phyloP scores from a whole-genome alignment of 345 rosid species.

The Trapa incisa region DNA sequence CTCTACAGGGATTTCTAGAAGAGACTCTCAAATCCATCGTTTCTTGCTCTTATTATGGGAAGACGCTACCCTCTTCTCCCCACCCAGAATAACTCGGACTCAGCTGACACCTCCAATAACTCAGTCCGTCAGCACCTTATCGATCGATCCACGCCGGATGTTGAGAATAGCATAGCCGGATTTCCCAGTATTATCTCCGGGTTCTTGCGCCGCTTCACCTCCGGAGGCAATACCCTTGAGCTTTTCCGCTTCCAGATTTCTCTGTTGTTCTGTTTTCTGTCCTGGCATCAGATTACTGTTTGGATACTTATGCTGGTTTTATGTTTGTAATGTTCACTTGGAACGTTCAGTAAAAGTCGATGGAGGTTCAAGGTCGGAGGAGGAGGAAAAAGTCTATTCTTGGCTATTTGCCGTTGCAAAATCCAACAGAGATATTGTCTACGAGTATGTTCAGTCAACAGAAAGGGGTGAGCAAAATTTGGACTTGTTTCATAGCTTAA shows the following conservation, averaged over 20 bases:
- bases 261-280: background rate
- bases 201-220: slow-evolving; percentile 22
- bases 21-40: background rate
- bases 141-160: slow-evolving; percentile 2
- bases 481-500: background rate
- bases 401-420: slow-evolving; percentile 52
- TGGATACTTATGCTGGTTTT: background rate
- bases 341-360: slow-evolving; percentile 30
- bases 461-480: slow-evolving; percentile 36
- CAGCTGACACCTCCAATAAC: background rate
- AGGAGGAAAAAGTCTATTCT: slow-evolving; percentile 52
- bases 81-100: background rate
- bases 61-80: slow-evolving; percentile 18
- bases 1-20: background rate
- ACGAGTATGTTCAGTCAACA: slow-evolving; percentile 57
- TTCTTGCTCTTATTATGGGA: slow-evolving; percentile 27
- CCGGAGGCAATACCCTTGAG: slow-evolving; percentile 18
- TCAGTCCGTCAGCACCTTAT: slow-evolving; percentile 18
- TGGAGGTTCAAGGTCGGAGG: slow-evolving; percentile 46
- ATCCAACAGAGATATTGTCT: slow-evolving; percentile 38
- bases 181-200: slow-evolving; percentile 9
- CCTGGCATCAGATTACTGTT: background rate
- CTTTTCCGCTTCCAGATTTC: background rate
- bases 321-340: slow-evolving; percentile 1
- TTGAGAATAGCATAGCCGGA: slow-evolving; percentile 4